Evolutionary conservation across 108 stramenopile species (phyloP).

Genomic region (Pelagomonas calceolata): DNA sequence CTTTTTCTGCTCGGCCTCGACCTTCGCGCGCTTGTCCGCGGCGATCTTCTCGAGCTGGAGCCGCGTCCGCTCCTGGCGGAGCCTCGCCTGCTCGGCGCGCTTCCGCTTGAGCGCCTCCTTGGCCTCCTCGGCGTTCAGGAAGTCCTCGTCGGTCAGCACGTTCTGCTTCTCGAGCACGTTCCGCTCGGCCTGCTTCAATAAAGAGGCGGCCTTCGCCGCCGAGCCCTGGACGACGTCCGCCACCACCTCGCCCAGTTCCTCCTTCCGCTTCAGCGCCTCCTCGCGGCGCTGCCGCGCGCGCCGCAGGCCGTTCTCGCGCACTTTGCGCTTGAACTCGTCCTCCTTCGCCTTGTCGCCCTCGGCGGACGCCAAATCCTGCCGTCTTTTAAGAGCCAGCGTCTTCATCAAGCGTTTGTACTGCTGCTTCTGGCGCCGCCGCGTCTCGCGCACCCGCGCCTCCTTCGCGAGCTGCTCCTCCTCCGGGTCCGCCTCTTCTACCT

Average conservation of each 20-base stretch:
- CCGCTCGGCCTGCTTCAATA: too few relatives aligned
- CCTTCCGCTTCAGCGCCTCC: too few relatives aligned
- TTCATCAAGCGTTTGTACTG: constrained; percentile 6
- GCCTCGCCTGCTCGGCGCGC: not conserved
- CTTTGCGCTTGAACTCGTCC: not conserved
- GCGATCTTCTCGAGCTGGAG: not conserved
- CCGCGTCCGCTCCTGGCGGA: not conserved
- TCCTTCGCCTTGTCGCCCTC: not conserved
- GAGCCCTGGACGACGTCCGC: too few relatives aligned
- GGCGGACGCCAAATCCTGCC: not conserved
- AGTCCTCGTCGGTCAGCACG: not conserved
- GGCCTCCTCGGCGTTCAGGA: not conserved
- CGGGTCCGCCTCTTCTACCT: not conserved
- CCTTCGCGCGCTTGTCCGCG: not conserved
- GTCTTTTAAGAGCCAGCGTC: not conserved
- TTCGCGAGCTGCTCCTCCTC: not conserved
- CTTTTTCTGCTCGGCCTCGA: not conserved
- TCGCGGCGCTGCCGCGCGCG: too few relatives aligned
- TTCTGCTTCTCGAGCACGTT: not conserved
- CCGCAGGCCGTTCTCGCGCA: not conserved
- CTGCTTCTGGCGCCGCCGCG: constrained; percentile 6
- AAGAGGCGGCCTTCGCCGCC: too few relatives aligned
- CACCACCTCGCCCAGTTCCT: too few relatives aligned
- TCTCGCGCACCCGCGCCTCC: not conserved
- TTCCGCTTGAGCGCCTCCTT: not conserved